Evolutionary conservation across 2,329 filamentous ascomycete species (phyloP).

Genomic region (Hymenoscyphus salicellus): DNA sequence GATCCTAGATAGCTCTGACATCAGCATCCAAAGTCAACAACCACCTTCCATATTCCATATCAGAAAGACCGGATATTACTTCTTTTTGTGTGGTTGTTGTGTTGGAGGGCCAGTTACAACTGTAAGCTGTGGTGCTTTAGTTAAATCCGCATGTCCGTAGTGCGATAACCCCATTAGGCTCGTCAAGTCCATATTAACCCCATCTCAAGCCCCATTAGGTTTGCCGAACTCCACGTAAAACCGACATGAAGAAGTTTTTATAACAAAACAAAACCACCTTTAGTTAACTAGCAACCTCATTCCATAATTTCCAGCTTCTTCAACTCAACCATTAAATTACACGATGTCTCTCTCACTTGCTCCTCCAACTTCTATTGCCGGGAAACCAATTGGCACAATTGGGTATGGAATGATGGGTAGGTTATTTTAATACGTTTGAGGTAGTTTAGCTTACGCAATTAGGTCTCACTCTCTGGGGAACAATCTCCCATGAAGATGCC

Average conservation of each 20-base stretch:
- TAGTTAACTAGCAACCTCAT: not conserved
- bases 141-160: no score
- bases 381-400: not conserved
- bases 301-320: not conserved
- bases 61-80: no score
- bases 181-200: not conserved
- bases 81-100: no score
- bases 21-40: no score
- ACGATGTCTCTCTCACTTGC: not conserved
- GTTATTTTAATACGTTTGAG: slow-evolving; percentile 1
- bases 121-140: no score
- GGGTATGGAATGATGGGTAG: not conserved
- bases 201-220: not conserved
- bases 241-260: not conserved
- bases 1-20: no score
- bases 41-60: no score
- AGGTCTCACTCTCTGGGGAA: not conserved
- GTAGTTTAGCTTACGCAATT: not conserved
- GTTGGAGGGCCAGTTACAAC: no score
- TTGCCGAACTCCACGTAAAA: not conserved
- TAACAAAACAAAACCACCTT: not conserved
- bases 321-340: not conserved
- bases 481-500: slow-evolving; percentile 44
- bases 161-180: not conserved
- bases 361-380: not conserved